Percentiles rank a stretch among this genome's conserved stretches.
Evolutionary conservation across 2,329 filamentous ascomycete species (phyloP).

Genomic region (Dryadomyces quercus-mongolicae): DNA sequence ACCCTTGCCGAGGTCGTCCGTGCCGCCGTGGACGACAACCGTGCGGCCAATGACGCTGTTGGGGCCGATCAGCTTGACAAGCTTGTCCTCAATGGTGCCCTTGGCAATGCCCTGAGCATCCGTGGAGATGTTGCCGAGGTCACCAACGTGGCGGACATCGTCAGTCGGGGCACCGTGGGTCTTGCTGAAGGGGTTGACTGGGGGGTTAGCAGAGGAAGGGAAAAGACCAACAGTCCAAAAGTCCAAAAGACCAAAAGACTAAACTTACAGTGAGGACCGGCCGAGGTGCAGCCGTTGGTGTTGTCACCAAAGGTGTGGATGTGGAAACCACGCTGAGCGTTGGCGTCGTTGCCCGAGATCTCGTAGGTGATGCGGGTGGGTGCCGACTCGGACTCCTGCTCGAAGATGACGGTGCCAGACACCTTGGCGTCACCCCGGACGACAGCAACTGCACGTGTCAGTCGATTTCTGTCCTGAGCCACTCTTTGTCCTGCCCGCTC

Average conservation of each 20-base stretch:
- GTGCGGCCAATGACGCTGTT: constrained; percentile 94
- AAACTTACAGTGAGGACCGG: constrained; percentile 85
- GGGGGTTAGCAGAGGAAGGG: not conserved
- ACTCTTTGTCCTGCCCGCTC: not conserved
- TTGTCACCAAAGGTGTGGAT: constrained; percentile 99
- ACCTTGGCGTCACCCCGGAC: constrained; percentile 97
- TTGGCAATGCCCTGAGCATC: constrained; percentile 84
- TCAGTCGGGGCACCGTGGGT: constrained; percentile 80
- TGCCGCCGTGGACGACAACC: constrained; percentile 86
- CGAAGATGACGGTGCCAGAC: constrained; percentile 86
- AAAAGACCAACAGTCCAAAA: not conserved
- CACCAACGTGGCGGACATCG: constrained; percentile 83
- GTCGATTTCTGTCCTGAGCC: not conserved
- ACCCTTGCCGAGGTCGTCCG: constrained; percentile 92
- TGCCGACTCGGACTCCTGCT: constrained; percentile 72
- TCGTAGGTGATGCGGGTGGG: constrained; percentile 86
- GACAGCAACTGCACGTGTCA: constrained; percentile 60
- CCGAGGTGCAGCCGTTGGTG: constrained; percentile 98
- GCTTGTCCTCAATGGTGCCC: constrained; percentile 66
- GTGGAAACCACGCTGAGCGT: constrained; percentile 96
- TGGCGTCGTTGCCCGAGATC: constrained; percentile 84
- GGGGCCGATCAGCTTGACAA: constrained; percentile 91
- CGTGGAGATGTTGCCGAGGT: constrained; percentile 94
- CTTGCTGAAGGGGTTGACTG: constrained; percentile 94
- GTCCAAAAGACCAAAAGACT: too few relatives aligned